Base-by-base conservation (phyloP, 2,329 filamentous ascomycete species). In the Penicillium sclerotigenum region DNA sequence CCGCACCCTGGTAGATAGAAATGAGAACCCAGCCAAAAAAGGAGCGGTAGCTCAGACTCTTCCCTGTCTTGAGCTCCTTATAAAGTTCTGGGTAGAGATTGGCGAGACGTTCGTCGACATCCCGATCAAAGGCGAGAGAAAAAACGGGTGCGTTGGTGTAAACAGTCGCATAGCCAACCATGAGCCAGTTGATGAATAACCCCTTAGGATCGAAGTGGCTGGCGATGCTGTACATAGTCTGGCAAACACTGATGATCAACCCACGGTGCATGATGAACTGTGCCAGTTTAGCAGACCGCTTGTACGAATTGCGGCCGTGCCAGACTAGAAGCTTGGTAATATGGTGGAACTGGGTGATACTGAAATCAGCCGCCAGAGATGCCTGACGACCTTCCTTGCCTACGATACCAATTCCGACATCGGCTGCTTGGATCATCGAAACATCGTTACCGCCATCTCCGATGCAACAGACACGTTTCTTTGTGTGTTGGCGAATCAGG, bases 261-360 rank as follows among this genome's bases (percentile, higher is more conserved):
- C 94, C 94, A 67, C 94, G 89, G 71, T 99, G 95, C 67, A 99
- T 99, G 67, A 99, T 93, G 74, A 99, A 99, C 73, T 97, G 95
- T 0, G 90, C 91, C 24, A 99, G 83, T 76, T 99, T 99, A 28
- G 94, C 94, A 57, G 87, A 91, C 43, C 95, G 86, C 75, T 97
- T 97, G 80, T 99, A 99, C 65, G 88, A 93, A 76, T 99, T 99
- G 31, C 95, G 87, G 1, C 94, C 94, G 71, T 99, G 95, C 94
- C 95, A 99, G 36, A 99, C 91, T n/a, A 99, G 83, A 1, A 99
- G 83, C 74, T 97, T 99, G 47, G 93, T 96, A 20, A 99, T 79
- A 71, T 99, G 91, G 68, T 87, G 89, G 75, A 99, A 99, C 68
- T 97, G 92, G 58, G 91, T 90, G 65, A 99, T 96, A 57, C 89